Evolutionary conservation across 768 basidiomycete species (phyloP).

Genomic region (Boletus reticulatus): DNA sequence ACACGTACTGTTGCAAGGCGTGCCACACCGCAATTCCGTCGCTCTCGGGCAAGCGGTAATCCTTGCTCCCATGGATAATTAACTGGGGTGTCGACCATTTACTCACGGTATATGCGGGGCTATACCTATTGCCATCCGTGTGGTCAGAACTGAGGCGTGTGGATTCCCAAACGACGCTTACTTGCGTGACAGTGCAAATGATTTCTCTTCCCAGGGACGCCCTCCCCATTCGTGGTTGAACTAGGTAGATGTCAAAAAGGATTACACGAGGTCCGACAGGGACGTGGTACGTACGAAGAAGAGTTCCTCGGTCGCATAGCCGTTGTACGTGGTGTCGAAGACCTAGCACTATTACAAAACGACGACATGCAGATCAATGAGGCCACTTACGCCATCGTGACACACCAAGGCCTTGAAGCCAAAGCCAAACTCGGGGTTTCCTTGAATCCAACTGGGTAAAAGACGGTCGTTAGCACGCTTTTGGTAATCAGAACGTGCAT

Average conservation of each 20-base stretch:
- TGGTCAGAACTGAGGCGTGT: neutral
- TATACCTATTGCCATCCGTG: constrained; percentile 50
- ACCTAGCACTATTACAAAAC: constrained; percentile 38
- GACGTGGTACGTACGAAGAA: constrained; percentile 65
- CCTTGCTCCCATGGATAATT: constrained; percentile 83
- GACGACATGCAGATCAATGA: neutral
- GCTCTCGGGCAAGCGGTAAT: constrained; percentile 83
- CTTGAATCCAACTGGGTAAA: constrained; percentile 82
- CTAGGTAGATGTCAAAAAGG: constrained; percentile 35
- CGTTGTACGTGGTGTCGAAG: constrained; percentile 76
- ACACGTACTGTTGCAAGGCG: constrained; percentile 74
- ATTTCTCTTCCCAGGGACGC: constrained; percentile 68
- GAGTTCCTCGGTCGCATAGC: constrained; percentile 89
- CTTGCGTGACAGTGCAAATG: constrained; percentile 55
- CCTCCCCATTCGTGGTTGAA: constrained; percentile 89
- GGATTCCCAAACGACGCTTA: constrained; percentile 27
- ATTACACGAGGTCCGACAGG: neutral
- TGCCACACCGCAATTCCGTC: constrained; percentile 86
- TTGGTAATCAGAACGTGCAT: neutral
- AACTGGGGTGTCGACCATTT: constrained; percentile 88
- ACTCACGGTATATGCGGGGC: constrained; percentile 75
- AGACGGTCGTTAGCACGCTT: constrained; percentile 1
- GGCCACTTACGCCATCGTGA: constrained; percentile 78
- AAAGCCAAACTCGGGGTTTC: constrained; percentile 85
- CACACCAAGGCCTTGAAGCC: constrained; percentile 89